A percentile compares a stretch with the other conserved stretches of the same genome.
phyloP scores from a whole-genome alignment of 2,329 filamentous ascomycete genomes.

The Claviceps cyperi region DNA sequence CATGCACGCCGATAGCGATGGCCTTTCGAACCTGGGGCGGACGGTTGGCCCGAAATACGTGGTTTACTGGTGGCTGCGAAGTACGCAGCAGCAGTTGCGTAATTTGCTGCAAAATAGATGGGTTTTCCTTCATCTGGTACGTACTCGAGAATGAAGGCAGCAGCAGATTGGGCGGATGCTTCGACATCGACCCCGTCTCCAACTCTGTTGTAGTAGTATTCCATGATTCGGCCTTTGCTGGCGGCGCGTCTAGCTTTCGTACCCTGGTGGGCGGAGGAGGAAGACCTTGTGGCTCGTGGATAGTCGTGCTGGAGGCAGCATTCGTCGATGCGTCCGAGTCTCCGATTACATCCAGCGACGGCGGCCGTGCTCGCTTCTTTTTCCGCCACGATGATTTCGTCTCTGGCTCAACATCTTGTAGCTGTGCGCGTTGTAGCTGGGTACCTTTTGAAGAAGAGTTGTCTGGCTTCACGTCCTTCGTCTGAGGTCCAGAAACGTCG shows the following conservation, averaged over 20 bases:
- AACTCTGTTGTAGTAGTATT: constrained; percentile 24
- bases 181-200: constrained; percentile 26
- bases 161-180: constrained; percentile 44
- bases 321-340: constrained; percentile 22
- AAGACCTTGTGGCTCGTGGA: constrained; percentile 3
- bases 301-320: not conserved
- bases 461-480: constrained; percentile 19
- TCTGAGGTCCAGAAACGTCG: constrained; percentile 23
- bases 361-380: constrained; percentile 30
- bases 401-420: constrained; percentile 6
- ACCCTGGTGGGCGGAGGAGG: constrained; percentile 2
- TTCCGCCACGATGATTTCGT: constrained; percentile 23
- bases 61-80: constrained; percentile 43
- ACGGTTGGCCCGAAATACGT: constrained; percentile 58
- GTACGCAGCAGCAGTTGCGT: constrained; percentile 41
- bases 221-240: constrained; percentile 9
- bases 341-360: constrained; percentile 28
- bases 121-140: constrained; percentile 51
- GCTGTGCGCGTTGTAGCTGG: constrained; percentile 4
- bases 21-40: constrained; percentile 67
- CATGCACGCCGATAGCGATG: constrained; percentile 86
- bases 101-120: constrained; percentile 57
- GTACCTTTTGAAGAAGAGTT: constrained; percentile 16
- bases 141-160: constrained; percentile 56
- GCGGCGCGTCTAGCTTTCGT: constrained; percentile 4